Base-by-base conservation (phyloP, 257 asterid species). In the Echium plantagineum region DNA sequence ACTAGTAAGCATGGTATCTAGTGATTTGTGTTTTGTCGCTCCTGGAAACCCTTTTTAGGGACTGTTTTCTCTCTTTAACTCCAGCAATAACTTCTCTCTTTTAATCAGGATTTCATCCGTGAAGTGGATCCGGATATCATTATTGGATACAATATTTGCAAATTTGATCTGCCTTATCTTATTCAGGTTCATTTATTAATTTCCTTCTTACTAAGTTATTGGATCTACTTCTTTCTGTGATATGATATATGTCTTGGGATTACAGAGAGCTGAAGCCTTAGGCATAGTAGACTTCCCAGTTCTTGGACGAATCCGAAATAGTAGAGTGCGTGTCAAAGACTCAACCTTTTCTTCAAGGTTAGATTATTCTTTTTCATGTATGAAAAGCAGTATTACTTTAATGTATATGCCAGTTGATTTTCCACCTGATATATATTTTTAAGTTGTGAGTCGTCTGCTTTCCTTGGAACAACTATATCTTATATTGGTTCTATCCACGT, bases 61-160 rank as follows among this genome's bases (percentile, higher is more conserved):
- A 42, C 7, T 42, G 7, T n/a, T 19, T 22, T 16, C 15, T 54
- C 66, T 20, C 31, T 52, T 26, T 24, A 13, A 52, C n/a, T 59
- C 55, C 8, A 46, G 47, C 31, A 49, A 35, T n/a, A 6, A 15
- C 42, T 72, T 48, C 28, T n/a, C 47, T 24, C n/a, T 38, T 55
- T 71, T 20, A 61, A 18, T 60, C 71, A 93, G 98, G 97, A 93
- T 68, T 75, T 93, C 49, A 73, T 93, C 49, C 89, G 91, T 55
- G 98, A 93, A 74, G 89, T 89, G 76, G 98, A 93, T 76, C 98
- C 98, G 48, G 98, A 93, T 69, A 86, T 93, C 63, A 74, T 93
- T 66, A 89, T 93, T 78, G 98, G 98, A 60, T 93, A 93, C 75
- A 93, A 93, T 77, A 93, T 93, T 65, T 93, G 98, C 85, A 93